phyloP scores from a whole-genome alignment of 1,284 basidiomycete species.

The Cutaneotrichosporon dermatis region DNA sequence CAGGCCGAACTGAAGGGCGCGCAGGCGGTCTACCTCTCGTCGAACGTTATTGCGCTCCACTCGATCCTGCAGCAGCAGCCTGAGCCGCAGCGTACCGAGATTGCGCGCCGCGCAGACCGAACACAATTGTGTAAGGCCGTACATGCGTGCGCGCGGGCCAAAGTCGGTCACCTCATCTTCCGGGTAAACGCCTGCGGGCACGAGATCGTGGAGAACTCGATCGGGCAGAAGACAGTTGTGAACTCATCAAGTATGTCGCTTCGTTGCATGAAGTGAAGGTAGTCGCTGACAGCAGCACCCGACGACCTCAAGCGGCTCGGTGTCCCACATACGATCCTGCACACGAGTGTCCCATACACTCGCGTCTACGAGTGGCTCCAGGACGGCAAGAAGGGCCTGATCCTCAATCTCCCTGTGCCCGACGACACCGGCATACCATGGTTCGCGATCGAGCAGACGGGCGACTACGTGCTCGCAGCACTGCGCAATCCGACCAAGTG shows the following conservation, averaged over 20 bases:
- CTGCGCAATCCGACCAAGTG: slow-evolving; percentile 31
- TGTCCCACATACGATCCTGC: slow-evolving; percentile 27
- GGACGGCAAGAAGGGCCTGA: slow-evolving; percentile 7
- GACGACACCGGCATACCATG: slow-evolving; percentile 28
- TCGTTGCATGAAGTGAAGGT: no score
- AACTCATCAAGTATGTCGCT: neutral
- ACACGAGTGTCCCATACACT: slow-evolving; percentile 20
- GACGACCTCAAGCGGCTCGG: slow-evolving; percentile 24
- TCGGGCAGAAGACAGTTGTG: slow-evolving; percentile 4
- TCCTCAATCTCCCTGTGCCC: slow-evolving; percentile 28
- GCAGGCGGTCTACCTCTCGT: slow-evolving; percentile 23
- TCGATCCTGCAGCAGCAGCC: slow-evolving; percentile 21
- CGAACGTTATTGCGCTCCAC: slow-evolving; percentile 18
- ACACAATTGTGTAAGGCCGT: slow-evolving; percentile 18
- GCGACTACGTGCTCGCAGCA: slow-evolving; percentile 32
- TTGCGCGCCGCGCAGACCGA: slow-evolving; percentile 16
- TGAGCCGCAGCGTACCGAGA: slow-evolving; percentile 18
- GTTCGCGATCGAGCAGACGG: slow-evolving; percentile 37
- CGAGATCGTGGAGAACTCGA: slow-evolving; percentile 17
- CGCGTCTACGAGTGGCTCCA: slow-evolving; percentile 15
- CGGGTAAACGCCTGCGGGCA: slow-evolving; percentile 20
- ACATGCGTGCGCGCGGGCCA: slow-evolving; percentile 14
- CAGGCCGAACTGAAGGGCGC: slow-evolving; percentile 17
- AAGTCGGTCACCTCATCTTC: slow-evolving; percentile 19
- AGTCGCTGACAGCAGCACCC: slow-evolving; percentile 19